Conservation (phyloP, 495 filamentous ascomycete genomes). For the Trichodelitschia bisporula region DNA sequence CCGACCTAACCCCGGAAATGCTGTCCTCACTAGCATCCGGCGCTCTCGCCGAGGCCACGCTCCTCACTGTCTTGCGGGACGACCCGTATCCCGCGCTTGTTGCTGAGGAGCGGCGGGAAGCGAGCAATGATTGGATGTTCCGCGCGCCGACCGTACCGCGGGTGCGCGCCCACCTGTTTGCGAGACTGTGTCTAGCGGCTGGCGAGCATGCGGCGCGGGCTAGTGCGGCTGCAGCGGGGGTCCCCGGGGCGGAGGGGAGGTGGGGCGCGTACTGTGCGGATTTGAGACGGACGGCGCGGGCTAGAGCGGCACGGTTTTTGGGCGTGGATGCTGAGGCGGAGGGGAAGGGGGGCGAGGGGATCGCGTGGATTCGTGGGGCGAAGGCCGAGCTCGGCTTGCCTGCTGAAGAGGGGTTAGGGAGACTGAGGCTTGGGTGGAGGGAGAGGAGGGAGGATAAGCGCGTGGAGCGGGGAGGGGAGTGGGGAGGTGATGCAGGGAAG, state of each 20-base stretch:
- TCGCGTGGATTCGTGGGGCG: constrained; percentile 61
- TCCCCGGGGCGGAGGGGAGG: constrained; percentile 13
- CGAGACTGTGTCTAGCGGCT: constrained; percentile 61
- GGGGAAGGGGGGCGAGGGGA: constrained; percentile 53
- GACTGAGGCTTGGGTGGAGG: too few relatives aligned
- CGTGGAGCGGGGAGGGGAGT: constrained; percentile 39
- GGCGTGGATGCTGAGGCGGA: constrained; percentile 68
- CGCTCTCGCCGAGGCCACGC: constrained; percentile 65
- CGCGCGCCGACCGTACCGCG: constrained; percentile 64
- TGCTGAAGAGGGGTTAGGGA: constrained; percentile 32
- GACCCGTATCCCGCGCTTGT: constrained; percentile 71
- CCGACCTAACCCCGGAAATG: constrained; percentile 38
- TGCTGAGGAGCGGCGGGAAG: constrained; percentile 47
- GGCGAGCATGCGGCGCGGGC: constrained; percentile 41
- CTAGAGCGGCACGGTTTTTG: constrained; percentile 71
- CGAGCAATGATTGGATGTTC: constrained; percentile 84
- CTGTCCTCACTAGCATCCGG: constrained; percentile 49
- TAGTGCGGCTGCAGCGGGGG: constrained; percentile 23
- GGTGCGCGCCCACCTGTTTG: constrained; percentile 68
- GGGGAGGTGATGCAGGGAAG: constrained; percentile 64
- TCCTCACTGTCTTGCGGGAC: constrained; percentile 74
- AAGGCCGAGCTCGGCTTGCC: constrained; percentile 41
- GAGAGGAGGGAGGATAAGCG: constrained; percentile 43
- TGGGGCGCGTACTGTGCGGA: constrained; percentile 46
- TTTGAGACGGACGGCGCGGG: constrained; percentile 44